Evolutionary conservation across 2,329 filamentous ascomycete genomes (phyloP), one percentile per base, ranked within the genome.

Genomic region (Lachnellula hyalina): DNA sequence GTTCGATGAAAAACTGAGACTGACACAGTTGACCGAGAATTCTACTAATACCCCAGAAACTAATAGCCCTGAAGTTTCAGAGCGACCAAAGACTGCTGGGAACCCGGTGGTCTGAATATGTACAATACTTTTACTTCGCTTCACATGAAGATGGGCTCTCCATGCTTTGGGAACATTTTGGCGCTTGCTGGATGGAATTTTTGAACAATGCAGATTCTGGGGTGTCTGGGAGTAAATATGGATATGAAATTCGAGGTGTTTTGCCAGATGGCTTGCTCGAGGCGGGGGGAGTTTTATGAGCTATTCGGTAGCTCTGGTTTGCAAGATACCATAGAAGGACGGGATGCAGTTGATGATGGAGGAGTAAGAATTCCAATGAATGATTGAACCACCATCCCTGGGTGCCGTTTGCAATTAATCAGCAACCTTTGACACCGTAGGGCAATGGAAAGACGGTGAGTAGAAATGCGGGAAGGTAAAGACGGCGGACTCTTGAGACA

Each of bases 1-100:
- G 70, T 76, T 92, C 45, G 87, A 91, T 60, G 84, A 90, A 69
- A 88, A 87, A 68, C 76, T 90, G 49, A 73, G 78, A 47, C 70
- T 84, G 35, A 76, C 60, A 21, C 60, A 58, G 51, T 44, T 61
- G 28, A 61, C 60, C 6, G 44, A 47, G 23, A 47, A 32, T 12
- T 53, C 64, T 3, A 58, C 44, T 35, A 57, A 62, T 21, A 36
- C 47, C 14, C 48, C 49, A 40, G 21, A 21, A 21, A 58, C 41
- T 35, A 57, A 63, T 21, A 36, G 46, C n/a, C 48, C 49, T 36
- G 56, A 59, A 45, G 44, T 52, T 17, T 52, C 44, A 32, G 63
- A 65, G 44, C 41, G 61, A 48, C 63, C 62, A 25, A 66, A 62
- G 49, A 66, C 63, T n/a, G 59, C 61, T n/a, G 64, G 63, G 28